phyloP scores from a whole-genome alignment of 306 rosid genomes.

The Cyamopsis tetragonoloba region DNA sequence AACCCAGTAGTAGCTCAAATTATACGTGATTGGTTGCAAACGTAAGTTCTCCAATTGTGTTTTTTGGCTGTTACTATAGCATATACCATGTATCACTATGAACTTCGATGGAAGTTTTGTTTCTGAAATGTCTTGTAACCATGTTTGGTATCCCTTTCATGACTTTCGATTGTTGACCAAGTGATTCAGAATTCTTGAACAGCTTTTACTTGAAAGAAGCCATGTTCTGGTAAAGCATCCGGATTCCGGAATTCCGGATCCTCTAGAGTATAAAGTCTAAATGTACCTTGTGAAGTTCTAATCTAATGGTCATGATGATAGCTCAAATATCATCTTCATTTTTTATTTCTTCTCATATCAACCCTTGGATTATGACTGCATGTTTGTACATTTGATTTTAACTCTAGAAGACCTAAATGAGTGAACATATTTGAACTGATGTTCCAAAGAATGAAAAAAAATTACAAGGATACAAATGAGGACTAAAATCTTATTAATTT shows the following conservation, averaged over 20 bases:
- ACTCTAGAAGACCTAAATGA: neutral
- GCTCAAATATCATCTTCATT: too few relatives aligned
- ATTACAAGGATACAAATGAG: neutral
- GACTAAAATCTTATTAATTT: too few relatives aligned
- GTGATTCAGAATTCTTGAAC: neutral
- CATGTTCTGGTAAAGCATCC: too few relatives aligned
- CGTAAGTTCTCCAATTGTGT: conserved; percentile 38
- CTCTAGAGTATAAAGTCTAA: too few relatives aligned
- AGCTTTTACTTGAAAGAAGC: conserved; percentile 16
- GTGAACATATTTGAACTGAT: neutral
- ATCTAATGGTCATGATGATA: too few relatives aligned
- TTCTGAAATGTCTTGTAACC: neutral
- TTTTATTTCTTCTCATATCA: too few relatives aligned
- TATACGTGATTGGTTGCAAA: conserved; percentile 90
- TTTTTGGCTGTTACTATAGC: conserved; percentile 19
- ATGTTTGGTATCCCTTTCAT: neutral
- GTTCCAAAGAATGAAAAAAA: neutral
- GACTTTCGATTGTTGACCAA: conserved; percentile 2
- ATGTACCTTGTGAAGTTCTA: too few relatives aligned
- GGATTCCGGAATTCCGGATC: too few relatives aligned
- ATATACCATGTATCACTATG: neutral
- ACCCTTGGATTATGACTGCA: too few relatives aligned
- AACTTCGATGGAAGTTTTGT: neutral
- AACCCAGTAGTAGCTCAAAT: conserved; percentile 80
- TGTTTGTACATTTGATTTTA: too few relatives aligned